Evolutionary conservation across 257 asterid species (phyloP).

Genomic region (Solanum arcanum): DNA sequence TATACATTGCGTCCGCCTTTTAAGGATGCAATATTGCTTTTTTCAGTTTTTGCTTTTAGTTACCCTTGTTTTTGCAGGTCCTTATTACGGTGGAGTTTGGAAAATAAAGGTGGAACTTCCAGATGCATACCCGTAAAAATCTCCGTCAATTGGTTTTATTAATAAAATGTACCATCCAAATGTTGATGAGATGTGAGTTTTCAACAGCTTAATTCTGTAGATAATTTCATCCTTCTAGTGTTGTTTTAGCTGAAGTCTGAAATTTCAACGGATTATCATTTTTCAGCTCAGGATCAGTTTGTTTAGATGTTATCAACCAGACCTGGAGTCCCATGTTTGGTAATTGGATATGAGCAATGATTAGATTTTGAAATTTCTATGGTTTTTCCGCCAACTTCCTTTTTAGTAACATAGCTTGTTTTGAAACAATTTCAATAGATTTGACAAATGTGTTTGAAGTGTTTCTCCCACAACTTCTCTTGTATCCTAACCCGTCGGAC

Average conservation of each 20-base stretch:
- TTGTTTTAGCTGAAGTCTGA: background rate
- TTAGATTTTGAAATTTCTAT: background rate
- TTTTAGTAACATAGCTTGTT: background rate
- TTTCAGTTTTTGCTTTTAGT: background rate
- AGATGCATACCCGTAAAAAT: slow-evolving; percentile 91
- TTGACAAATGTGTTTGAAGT: slow-evolving; percentile 90
- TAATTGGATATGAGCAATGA: slow-evolving; percentile 7
- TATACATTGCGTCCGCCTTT: background rate
- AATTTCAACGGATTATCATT: background rate
- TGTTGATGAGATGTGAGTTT: slow-evolving; percentile 88
- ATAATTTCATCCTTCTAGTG: background rate
- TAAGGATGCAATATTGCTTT: background rate
- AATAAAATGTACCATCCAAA: slow-evolving; percentile 96
- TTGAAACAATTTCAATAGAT: slow-evolving; percentile 26
- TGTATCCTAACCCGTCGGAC: slow-evolving; percentile 62
- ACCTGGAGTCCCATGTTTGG: slow-evolving; percentile 99
- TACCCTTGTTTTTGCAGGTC: slow-evolving; percentile 43
- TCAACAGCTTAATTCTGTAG: background rate
- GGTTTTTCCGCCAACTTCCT: background rate
- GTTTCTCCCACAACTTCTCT: slow-evolving; percentile 76
- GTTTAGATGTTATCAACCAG: slow-evolving; percentile 92
- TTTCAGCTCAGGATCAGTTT: slow-evolving; percentile 93
- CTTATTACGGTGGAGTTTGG: slow-evolving; percentile 95
- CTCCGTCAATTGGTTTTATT: slow-evolving; percentile 90
- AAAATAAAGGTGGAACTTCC: slow-evolving; percentile 95